These are phyloP conservation scores for Phylloporus sp. DNA, from an alignment of 1,284 basidiomycete species.

Conservation along the genomic window DNA sequence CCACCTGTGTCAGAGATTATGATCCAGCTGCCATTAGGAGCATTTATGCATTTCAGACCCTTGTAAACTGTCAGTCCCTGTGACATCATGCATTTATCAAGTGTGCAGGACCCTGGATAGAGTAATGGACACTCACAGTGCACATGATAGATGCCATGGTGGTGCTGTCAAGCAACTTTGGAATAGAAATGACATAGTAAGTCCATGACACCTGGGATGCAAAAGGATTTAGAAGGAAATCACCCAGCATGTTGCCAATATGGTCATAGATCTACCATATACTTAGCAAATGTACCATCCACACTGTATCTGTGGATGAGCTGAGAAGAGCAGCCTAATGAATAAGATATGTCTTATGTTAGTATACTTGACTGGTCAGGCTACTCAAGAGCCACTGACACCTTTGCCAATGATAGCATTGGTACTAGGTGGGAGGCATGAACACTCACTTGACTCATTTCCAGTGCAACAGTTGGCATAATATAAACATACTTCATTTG, in stretches of 20 bases:
- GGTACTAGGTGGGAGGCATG: too few species aligned
- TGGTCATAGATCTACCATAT: constrained; percentile 40
- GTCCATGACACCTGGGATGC: constrained; percentile 49
- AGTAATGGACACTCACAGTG: constrained; percentile 45
- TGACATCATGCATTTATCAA: not conserved
- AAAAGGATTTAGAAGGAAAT: not conserved
- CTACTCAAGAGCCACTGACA: not conserved
- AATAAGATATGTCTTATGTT: not conserved
- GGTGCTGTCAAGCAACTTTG: constrained; percentile 57
- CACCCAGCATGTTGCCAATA: not conserved
- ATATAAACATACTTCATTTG: constrained; percentile 69
- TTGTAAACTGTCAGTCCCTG: constrained; percentile 84
- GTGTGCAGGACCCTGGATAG: too few species aligned
- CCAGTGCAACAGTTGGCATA: constrained; percentile 67
- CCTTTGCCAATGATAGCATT: too few species aligned
- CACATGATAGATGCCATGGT: constrained; percentile 71
- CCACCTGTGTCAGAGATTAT: constrained; percentile 82
- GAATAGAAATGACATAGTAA: constrained; percentile 70
- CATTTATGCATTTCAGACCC: constrained; percentile 77
- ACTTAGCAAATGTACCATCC: constrained; percentile 60
- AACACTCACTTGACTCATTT: constrained; percentile 51
- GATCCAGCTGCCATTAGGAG: constrained; percentile 81
- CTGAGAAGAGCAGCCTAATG: constrained; percentile 44
- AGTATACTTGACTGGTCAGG: not conserved
- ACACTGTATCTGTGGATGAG: constrained; percentile 59